Conservation (phyloP, 2,329 filamentous ascomycete genomes). For the Ascochyta pisi region DNA sequence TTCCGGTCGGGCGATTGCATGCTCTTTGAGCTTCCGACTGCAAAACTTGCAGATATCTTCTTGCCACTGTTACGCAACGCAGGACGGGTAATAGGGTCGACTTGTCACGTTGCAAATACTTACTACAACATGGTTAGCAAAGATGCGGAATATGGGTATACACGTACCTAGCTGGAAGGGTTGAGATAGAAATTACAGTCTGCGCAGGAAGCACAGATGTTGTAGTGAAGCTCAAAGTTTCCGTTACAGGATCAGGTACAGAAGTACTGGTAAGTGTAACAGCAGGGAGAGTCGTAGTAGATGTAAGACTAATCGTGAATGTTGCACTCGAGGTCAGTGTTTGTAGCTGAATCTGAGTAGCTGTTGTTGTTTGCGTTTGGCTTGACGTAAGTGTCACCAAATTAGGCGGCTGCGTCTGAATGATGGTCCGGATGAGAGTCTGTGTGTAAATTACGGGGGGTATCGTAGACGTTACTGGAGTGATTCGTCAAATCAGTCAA, state of each 20-base stretch:
- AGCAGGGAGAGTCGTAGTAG: not conserved
- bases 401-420: not conserved
- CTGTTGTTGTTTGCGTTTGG: not conserved
- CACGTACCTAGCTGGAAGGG: not conserved
- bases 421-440: not conserved
- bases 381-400: not conserved
- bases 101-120: not conserved
- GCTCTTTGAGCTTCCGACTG: no score
- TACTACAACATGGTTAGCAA: not conserved
- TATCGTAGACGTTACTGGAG: not conserved
- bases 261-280: not conserved
- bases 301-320: not conserved
- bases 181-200: not conserved
- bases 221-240: not conserved
- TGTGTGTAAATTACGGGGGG: not conserved
- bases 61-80: no score
- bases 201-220: not conserved
- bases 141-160: not conserved
- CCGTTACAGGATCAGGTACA: not conserved
- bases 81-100: no score
- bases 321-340: not conserved
- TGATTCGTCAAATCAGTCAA: no score
- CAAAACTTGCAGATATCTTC: no score
- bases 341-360: not conserved
- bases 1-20: no score